Evolutionary conservation across 2,329 filamentous ascomycete genomes (phyloP), one percentile per base, ranked within the genome.

Genomic region (Hymenoscyphus infarciens): DNA sequence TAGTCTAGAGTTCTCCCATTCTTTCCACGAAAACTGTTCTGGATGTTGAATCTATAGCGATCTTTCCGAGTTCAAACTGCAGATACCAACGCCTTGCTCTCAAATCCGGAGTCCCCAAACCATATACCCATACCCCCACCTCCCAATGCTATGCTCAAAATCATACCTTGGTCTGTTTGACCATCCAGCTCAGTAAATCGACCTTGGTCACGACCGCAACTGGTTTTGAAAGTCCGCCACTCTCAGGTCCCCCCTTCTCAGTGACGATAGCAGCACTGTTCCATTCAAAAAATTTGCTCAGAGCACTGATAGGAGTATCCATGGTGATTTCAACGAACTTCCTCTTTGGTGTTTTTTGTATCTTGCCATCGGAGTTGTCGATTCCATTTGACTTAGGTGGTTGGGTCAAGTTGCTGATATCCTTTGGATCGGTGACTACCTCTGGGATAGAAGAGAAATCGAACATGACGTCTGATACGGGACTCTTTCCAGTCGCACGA

Each of bases 231-330:
- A 85, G 75, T n/a, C 72, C 70, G 49, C 72, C 72, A 13, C 64
- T 81, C 77, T 61, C 80, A 78, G 62, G 82, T 49, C 78, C 78
- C 13, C 80, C 79, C 69, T 85, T 83, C 76, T 98, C 93, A 0
- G 94, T 99, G 2, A 99, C 92, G 57, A 99, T 87, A 0, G 95
- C 95, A 0, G 95, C 94, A 69, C 90, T 95, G 78, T 99, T 98
- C 92, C 95, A 98, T 79, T 98, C 92, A 68, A 98, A 92, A 79
- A 99, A 99, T 72, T 90, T 87, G 80, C 92, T 94, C 60, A 99
- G 82, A 54, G 90, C 88, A 56, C 84, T 85, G 45, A 99, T 82
- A 2, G 90, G 89, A 1, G 95, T 99, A 68, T 97, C 91, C 74
- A 90, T 81, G 6, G 95, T 98, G 74, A 99, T 97, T 78, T 98